phyloP scores from a whole-genome alignment of 2,329 filamentous ascomycete species.

The Colletotrichum ledebouriae region DNA sequence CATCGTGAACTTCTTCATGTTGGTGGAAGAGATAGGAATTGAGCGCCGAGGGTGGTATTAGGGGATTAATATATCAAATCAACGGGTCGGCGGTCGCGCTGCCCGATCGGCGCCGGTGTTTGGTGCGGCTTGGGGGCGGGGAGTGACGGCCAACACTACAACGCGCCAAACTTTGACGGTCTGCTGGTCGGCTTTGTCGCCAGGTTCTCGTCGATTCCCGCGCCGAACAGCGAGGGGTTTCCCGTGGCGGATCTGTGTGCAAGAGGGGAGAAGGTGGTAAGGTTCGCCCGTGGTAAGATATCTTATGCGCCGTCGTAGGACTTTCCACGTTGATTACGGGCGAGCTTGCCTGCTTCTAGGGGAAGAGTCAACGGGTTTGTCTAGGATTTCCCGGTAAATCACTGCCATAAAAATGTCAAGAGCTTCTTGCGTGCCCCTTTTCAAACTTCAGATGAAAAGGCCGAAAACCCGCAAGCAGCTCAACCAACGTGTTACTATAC shows the following conservation, averaged over 20 bases:
- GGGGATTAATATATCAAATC: slow-evolving; percentile 40
- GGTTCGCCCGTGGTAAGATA: neutral
- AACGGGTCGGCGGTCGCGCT: slow-evolving; percentile 35
- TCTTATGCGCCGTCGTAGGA: slow-evolving; percentile 8
- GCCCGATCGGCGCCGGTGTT: slow-evolving; percentile 32
- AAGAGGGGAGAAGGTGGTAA: slow-evolving; percentile 27
- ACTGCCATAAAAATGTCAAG: neutral
- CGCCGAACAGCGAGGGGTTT: slow-evolving; percentile 23
- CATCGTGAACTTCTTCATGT: slow-evolving; percentile 40
- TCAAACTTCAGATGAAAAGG: slow-evolving; percentile 27
- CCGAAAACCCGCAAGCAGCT: neutral
- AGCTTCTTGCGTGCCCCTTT: slow-evolving; percentile 9
- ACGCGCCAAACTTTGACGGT: slow-evolving; percentile 29
- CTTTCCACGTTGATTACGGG: neutral
- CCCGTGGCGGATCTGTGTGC: slow-evolving; percentile 1
- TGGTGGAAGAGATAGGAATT: slow-evolving; percentile 9
- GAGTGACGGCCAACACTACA: slow-evolving; percentile 37
- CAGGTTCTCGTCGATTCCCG: slow-evolving; percentile 7
- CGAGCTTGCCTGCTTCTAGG: slow-evolving; percentile 27
- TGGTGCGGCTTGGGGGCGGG: slow-evolving; percentile 28
- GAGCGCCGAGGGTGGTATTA: slow-evolving; percentile 26
- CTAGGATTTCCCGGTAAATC: slow-evolving; percentile 36
- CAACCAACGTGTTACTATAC: neutral
- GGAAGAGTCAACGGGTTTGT: slow-evolving; percentile 24
- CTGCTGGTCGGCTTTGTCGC: slow-evolving; percentile 19